Conservation (phyloP, 108 stramenopile species). For the Cafeteria roenbergensis region DNA sequence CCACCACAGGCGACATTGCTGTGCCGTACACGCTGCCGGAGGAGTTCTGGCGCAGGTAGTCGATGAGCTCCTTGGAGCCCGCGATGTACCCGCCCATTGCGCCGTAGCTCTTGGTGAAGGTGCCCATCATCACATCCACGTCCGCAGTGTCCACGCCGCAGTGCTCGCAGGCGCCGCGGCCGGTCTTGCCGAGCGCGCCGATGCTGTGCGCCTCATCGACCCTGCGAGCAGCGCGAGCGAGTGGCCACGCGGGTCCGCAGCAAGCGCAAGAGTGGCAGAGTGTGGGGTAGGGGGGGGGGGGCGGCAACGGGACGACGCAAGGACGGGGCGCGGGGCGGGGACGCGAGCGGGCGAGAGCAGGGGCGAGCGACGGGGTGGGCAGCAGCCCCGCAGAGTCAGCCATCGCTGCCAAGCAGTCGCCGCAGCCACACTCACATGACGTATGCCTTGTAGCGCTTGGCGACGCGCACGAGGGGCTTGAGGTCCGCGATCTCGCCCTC, state of each 20-base stretch:
- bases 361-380: no score
- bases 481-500: constrained; percentile 95
- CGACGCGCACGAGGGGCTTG: constrained; percentile 67
- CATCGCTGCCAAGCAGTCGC: no score
- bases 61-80: constrained; percentile 61
- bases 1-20: constrained; percentile 78
- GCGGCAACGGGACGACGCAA: no score
- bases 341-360: no score
- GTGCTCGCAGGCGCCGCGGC: constrained; percentile 87
- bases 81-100: constrained; percentile 99
- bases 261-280: no score
- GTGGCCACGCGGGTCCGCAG: no score
- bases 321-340: no score
- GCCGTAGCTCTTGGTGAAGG: constrained; percentile 96
- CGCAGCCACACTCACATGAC: no score
- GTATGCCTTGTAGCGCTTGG: constrained; percentile 85
- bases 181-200: constrained; percentile 89
- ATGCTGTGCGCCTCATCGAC: constrained; percentile 97
- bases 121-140: constrained; percentile 95
- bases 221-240: no score
- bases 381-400: no score
- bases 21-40: constrained; percentile 75
- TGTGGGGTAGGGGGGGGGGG: no score
- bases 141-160: constrained; percentile 83
- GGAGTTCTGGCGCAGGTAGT: constrained; percentile 61